Conservation (phyloP, 352 stramenopile species). For the Stephanocyclus meneghinianus region DNA sequence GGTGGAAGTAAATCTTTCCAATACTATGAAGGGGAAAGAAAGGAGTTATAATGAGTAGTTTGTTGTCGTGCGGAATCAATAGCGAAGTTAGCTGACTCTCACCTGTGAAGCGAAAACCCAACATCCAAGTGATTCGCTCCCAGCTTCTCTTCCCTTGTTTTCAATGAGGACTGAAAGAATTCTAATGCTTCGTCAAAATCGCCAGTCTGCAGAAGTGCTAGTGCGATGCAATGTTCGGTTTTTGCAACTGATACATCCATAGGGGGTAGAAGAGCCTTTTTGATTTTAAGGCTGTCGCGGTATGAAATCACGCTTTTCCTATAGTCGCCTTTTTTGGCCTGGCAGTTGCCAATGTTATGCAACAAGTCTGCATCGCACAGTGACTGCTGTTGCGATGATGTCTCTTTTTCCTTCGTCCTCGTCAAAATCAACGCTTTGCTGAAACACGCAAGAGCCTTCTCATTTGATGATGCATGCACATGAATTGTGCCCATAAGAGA, state of each 20-base stretch:
- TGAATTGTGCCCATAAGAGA: slow-evolving; percentile 52
- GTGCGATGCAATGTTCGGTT: slow-evolving; percentile 53
- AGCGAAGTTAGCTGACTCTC: neutral
- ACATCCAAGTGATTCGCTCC: slow-evolving; percentile 57
- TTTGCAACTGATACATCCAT: slow-evolving; percentile 46
- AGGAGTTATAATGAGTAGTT: slow-evolving; percentile 7
- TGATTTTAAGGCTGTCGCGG: slow-evolving; percentile 40
- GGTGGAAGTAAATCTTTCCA: slow-evolving; percentile 52
- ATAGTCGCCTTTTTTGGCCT: slow-evolving; percentile 43
- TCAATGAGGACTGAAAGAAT: slow-evolving; percentile 42
- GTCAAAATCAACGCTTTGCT: slow-evolving; percentile 47
- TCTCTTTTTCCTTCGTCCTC: slow-evolving; percentile 12
- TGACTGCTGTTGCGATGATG: slow-evolving; percentile 21
- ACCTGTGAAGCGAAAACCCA: slow-evolving; percentile 58
- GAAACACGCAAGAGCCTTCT: slow-evolving; percentile 57
- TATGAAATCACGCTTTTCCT: slow-evolving; percentile 41
- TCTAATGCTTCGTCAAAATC: slow-evolving; percentile 42
- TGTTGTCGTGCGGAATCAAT: neutral
- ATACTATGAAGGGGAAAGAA: slow-evolving; percentile 21
- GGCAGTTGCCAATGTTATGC: slow-evolving; percentile 60
- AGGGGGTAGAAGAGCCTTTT: slow-evolving; percentile 21
- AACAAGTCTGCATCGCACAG: slow-evolving; percentile 43
- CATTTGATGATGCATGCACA: slow-evolving; percentile 34
- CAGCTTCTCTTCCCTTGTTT: slow-evolving; percentile 31
- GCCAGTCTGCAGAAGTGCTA: slow-evolving; percentile 43